These are phyloP conservation scores for Huntiella decipiens DNA, from an alignment of 2,329 filamentous ascomycete genomes.

Conservation along the genomic window DNA sequence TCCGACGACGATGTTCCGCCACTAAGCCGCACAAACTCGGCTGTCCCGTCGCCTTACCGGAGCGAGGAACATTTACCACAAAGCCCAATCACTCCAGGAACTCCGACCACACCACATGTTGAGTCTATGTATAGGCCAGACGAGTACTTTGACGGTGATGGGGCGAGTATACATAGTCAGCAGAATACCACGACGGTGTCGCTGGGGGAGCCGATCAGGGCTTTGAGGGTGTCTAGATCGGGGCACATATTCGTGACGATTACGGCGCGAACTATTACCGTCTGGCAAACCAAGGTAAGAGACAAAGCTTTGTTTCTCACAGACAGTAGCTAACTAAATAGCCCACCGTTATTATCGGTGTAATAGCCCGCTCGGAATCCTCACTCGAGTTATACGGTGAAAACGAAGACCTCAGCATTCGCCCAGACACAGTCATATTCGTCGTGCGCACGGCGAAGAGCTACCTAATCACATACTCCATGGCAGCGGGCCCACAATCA, in stretches of 20 bases:
- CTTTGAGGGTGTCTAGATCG: conserved; percentile 56
- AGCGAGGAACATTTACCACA: conserved; percentile 12
- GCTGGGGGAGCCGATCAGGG: conserved; percentile 44
- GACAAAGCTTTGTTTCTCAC: not conserved
- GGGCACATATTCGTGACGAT: conserved; percentile 77
- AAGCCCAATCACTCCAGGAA: conserved; percentile 29
- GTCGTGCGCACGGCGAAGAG: conserved; percentile 74
- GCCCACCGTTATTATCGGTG: conserved; percentile 76
- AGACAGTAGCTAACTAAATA: conserved; percentile 20
- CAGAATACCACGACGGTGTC: conserved; percentile 14
- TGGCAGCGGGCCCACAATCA: conserved; percentile 66
- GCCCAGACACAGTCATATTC: conserved; percentile 80
- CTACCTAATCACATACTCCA: conserved; percentile 84
- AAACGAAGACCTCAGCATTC: conserved; percentile 68
- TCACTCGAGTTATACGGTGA: conserved; percentile 71
- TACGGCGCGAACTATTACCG: conserved; percentile 64
- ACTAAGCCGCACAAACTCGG: conserved; percentile 10
- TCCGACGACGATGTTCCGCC: conserved; percentile 30
- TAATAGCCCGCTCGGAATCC: conserved; percentile 60
- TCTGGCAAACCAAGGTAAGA: conserved; percentile 87
- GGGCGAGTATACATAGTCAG: not conserved
- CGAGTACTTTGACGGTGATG: conserved; percentile 12
- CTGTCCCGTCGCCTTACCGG: conserved; percentile 6
- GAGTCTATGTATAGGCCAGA: conserved; percentile 37
- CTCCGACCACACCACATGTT: conserved; percentile 38